phyloP scores from a whole-genome alignment of 176 grass and related monocot species.

The Pontederia crassipes region DNA sequence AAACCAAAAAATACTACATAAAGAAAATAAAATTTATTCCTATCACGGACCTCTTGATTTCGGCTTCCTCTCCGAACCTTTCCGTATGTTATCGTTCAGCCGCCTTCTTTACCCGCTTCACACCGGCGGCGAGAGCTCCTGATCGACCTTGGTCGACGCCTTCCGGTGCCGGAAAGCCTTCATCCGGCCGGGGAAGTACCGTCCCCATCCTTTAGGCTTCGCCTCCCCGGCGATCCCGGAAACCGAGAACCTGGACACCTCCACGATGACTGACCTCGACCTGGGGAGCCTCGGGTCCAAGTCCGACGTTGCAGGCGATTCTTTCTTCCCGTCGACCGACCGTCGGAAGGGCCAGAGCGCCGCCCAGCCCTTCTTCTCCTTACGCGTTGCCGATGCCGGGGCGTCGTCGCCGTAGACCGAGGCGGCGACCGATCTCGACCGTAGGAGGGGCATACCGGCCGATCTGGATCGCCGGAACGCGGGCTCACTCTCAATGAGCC shows the following conservation, averaged over 20 bases:
- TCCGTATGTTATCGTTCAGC: constrained; percentile 2
- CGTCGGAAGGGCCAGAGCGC: constrained; percentile 30
- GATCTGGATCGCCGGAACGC: constrained; percentile 42
- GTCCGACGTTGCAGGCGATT: constrained; percentile 5
- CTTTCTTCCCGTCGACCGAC: background rate
- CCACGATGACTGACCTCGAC: constrained; percentile 54
- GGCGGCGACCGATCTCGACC: constrained; percentile 13
- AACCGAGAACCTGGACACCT: background rate
- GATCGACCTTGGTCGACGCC: constrained; percentile 28
- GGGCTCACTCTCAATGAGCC: constrained; percentile 28
- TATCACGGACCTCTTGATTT: too few relatives aligned
- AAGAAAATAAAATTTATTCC: too few relatives aligned
- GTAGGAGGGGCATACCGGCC: constrained; percentile 26
- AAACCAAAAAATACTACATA: too few relatives aligned
- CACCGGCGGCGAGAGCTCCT: constrained; percentile 17
- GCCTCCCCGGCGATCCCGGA: constrained; percentile 27
- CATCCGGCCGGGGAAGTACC: constrained; percentile 70
- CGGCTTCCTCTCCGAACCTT: too few relatives aligned
- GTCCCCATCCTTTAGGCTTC: constrained; percentile 34
- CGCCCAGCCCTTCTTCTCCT: constrained; percentile 29
- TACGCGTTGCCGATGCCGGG: background rate
- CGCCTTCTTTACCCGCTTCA: constrained; percentile 6
- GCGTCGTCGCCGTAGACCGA: background rate
- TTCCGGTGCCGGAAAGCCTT: constrained; percentile 66
- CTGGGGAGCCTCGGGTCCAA: constrained; percentile 35